A percentile compares a stretch with the other conserved stretches of the same genome.
These are phyloP conservation scores for Gossypium ekmanianum DNA, from an alignment of 345 rosid genomes.

Conservation along the genomic window DNA sequence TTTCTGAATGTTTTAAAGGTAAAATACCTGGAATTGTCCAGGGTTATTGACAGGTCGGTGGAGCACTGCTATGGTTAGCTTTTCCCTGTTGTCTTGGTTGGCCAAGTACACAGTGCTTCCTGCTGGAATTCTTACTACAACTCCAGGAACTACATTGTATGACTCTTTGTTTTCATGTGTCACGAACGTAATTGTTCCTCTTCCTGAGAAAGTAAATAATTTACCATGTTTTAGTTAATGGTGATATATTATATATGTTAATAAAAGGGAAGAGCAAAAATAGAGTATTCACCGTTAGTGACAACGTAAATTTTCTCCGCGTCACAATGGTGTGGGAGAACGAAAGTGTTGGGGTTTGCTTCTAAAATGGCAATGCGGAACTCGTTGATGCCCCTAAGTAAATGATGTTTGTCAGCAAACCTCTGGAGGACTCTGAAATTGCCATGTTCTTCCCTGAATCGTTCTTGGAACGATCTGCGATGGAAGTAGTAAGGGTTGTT, in stretches of 20 bases:
- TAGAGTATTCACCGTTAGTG: not conserved
- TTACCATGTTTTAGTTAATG: not conserved
- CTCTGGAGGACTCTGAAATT: constrained; percentile 3
- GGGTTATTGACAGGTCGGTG: not conserved
- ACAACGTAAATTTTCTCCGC: not conserved
- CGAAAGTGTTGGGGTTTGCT: constrained; percentile 10
- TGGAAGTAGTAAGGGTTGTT: not conserved
- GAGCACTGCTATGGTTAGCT: not conserved
- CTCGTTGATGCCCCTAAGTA: not conserved
- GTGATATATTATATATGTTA: not conserved
- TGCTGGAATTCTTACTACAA: not conserved
- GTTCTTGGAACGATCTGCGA: not conserved
- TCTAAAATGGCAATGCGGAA: not conserved
- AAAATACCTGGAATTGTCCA: not conserved
- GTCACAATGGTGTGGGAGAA: constrained; percentile 9
- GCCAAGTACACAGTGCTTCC: constrained; percentile 6
- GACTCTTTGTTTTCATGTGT: constrained; percentile 13
- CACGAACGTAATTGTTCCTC: constrained; percentile 6
- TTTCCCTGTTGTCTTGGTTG: constrained; percentile 7
- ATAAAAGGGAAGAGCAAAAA: not conserved
- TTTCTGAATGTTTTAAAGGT: too few relatives aligned
- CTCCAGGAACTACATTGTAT: not conserved
- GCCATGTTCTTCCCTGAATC: not conserved
- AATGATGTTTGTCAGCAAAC: not conserved
- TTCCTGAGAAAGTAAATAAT: not conserved